Evolutionary conservation across 140 eudicot species (phyloP).

Genomic region (Erigeron philadelphicus): DNA sequence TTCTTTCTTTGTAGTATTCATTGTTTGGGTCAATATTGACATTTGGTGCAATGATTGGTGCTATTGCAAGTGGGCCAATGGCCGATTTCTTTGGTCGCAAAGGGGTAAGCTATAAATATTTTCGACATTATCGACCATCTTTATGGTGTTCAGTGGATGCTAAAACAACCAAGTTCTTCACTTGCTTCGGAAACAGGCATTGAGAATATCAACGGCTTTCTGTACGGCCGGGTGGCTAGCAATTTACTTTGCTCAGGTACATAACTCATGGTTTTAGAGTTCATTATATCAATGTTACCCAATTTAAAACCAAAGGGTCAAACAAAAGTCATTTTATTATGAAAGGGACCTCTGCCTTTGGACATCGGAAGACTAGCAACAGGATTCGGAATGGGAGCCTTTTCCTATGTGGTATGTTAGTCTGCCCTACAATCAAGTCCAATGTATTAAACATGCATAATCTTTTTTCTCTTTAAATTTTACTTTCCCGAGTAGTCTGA

Average conservation of each 20-base stretch:
- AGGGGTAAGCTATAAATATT: constrained; percentile 53
- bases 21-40: constrained; percentile 91
- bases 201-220: constrained; percentile 70
- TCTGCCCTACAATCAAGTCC: constrained; percentile 16
- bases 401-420: constrained; percentile 78
- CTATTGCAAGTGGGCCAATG: constrained; percentile 81
- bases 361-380: constrained; percentile 92
- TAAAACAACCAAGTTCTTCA: constrained; percentile 17
- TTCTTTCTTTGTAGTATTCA: constrained; percentile 55
- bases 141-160: constrained; percentile 13
- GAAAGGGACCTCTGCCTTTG: constrained; percentile 54
- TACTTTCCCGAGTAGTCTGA: neutral
- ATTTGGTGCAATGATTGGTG: constrained; percentile 97
- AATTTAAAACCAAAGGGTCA: constrained; percentile 15
- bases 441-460: neutral
- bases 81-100: constrained; percentile 88
- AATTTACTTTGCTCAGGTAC: constrained; percentile 82
- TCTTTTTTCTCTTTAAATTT: no score
- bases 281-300: neutral
- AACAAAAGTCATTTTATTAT: neutral
- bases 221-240: constrained; percentile 89
- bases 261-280: neutral
- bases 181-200: constrained; percentile 53
- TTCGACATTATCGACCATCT: constrained; percentile 17
- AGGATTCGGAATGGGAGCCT: constrained; percentile 97